Base-by-base conservation (phyloP, 2,329 filamentous ascomycete genomes). In the Venturia pyrina region DNA sequence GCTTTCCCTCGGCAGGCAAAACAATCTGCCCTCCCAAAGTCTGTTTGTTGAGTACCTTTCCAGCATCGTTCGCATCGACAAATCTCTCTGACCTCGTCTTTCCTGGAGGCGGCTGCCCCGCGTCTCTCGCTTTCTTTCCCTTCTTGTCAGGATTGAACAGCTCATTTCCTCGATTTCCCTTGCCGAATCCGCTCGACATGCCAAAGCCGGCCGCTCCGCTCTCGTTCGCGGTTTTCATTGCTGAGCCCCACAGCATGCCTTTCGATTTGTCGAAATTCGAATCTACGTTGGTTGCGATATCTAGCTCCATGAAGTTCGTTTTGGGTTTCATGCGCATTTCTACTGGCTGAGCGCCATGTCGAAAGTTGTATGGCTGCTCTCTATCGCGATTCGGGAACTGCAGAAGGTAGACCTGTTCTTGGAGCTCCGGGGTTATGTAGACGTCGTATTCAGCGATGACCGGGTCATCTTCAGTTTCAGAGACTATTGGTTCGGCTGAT, bases 231-330 rank as follows among this genome's bases (percentile, higher is more conserved):
- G 84, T 84, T 67, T 81, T 79, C 69, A 98, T 79, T 1, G 89
- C 87, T 72, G 90, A 86, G 21, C 93, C 95, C 85, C 91, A 98
- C 69, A 85, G 83, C 63, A 95, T 79, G 61, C 91, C 93, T 78
- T 93, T 92, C 70, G 85, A 84, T 69, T 88, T 85, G 78, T 98
- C 92, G 80, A 96, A 98, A 73, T 90, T 88, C 66, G 79, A 75
- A 61, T 81, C 80, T 68, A 87, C 87, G 79, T 87, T 86, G 71
- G 97, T 81, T 5, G 91, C 91, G n/a, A 97, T 84, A 75, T 99
- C 95, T 64, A 98, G 82, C 78, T 99, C 95, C 66, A 97, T 82
- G 78, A 97, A 90, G 66, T 93, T 93, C 0, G 90, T 85, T 66
- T 83, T 79, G 17, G 88, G 84, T 79, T 98, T 99, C 75, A 96